A percentile compares a stretch with the other conserved stretches of the same genome.
Conservation (phyloP, 1,284 basidiomycete genomes). For the Naganishia sp. region DNA sequence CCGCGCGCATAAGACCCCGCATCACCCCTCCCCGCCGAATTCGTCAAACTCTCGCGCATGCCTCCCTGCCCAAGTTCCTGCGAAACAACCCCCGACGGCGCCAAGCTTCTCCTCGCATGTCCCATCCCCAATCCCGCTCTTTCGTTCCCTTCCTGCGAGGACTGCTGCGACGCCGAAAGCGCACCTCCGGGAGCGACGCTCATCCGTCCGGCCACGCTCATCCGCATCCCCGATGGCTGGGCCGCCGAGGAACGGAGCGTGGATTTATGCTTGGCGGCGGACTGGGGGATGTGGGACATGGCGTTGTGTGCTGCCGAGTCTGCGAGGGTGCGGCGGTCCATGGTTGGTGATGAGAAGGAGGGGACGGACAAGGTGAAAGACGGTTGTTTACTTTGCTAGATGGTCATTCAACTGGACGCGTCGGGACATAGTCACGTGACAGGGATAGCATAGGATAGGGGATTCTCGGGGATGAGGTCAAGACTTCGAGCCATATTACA, state of each 20-base stretch:
- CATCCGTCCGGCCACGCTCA: slow-evolving; percentile 51
- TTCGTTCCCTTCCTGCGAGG: slow-evolving; percentile 6
- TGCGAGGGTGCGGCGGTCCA: slow-evolving; percentile 64
- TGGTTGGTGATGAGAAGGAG: slow-evolving; percentile 39
- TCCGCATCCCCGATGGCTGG: slow-evolving; percentile 25
- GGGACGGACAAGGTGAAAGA: slow-evolving; percentile 4
- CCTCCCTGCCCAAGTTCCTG: slow-evolving; percentile 28
- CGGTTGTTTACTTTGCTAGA: slow-evolving; percentile 27
- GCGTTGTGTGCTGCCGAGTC: slow-evolving; percentile 68
- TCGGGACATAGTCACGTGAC: background rate
- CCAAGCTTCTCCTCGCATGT: slow-evolving; percentile 30
- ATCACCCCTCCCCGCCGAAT: slow-evolving; percentile 66
- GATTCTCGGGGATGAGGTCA: too few species aligned
- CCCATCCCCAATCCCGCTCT: slow-evolving; percentile 8
- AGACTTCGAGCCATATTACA: too few species aligned
- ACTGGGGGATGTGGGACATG: slow-evolving; percentile 56
- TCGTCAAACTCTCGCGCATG: slow-evolving; percentile 57
- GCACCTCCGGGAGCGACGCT: slow-evolving; percentile 57
- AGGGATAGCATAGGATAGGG: background rate
- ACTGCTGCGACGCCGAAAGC: slow-evolving; percentile 1
- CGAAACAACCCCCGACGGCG: slow-evolving; percentile 23
- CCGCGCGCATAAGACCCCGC: slow-evolving; percentile 57
- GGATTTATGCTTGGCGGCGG: slow-evolving; percentile 59
- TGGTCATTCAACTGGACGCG: slow-evolving; percentile 16
- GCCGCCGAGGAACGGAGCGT: slow-evolving; percentile 7